Percentiles rank a stretch among this genome's conserved stretches.
phyloP scores from a whole-genome alignment of 1,284 basidiomycete genomes.

The Trichosporon asahii region DNA sequence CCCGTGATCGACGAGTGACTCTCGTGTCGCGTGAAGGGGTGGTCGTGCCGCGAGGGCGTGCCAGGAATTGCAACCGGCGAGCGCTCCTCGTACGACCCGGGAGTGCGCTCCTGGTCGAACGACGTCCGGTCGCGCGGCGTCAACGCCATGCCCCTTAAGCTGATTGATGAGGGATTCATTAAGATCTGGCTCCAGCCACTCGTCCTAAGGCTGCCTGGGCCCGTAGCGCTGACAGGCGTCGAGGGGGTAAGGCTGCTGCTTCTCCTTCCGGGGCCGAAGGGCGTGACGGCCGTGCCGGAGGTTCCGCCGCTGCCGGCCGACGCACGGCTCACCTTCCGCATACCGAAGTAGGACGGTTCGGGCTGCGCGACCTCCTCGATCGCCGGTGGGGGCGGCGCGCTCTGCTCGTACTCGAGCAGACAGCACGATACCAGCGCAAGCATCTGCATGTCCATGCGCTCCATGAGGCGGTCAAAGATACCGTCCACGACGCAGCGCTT shows the following conservation, averaged over 20 bases:
- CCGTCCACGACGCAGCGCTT: slow-evolving; percentile 40
- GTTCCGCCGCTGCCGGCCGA: neutral
- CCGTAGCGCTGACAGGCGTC: slow-evolving; percentile 11
- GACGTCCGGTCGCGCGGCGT: slow-evolving; percentile 39
- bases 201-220: slow-evolving; percentile 30
- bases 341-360: slow-evolving; percentile 46
- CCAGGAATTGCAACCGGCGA: slow-evolving; percentile 25
- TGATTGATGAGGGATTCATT: slow-evolving; percentile 38
- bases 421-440: slow-evolving; percentile 71
- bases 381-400: slow-evolving; percentile 25
- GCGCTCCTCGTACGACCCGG: slow-evolving; percentile 1
- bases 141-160: slow-evolving; percentile 33
- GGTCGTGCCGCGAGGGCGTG: slow-evolving; percentile 1
- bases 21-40: neutral
- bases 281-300: neutral
- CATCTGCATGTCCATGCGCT: slow-evolving; percentile 71
- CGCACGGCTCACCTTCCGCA: slow-evolving; percentile 23
- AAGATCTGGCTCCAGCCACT: slow-evolving; percentile 47
- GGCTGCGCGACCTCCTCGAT: slow-evolving; percentile 29
- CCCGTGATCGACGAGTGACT: neutral
- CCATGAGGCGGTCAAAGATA: slow-evolving; percentile 65
- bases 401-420: slow-evolving; percentile 54
- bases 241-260: slow-evolving; percentile 12
- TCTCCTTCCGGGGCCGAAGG: neutral
- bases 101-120: slow-evolving; percentile 28